Evolutionary conservation across 2,329 filamentous ascomycete species (phyloP).

Genomic region (Ophiostoma pallidulum): DNA sequence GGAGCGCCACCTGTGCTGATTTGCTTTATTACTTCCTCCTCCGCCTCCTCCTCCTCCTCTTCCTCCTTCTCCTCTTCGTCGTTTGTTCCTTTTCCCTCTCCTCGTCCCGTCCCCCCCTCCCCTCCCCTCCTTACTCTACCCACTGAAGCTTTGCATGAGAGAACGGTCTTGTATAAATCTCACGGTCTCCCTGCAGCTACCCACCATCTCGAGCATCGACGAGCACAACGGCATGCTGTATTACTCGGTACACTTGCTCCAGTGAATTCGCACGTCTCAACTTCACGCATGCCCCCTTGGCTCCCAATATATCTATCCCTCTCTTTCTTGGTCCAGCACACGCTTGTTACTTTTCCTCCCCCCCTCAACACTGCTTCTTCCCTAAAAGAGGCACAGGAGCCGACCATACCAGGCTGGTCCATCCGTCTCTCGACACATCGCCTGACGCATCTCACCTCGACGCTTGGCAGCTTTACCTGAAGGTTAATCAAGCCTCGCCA

Average conservation of each 20-base stretch:
- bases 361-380: background rate
- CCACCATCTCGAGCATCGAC: constrained; percentile 36
- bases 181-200: constrained; percentile 33
- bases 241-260: constrained; percentile 36
- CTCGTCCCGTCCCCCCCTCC: background rate
- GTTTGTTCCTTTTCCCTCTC: background rate
- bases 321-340: too few species aligned
- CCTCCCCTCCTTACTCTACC: constrained; percentile 6
- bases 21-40: background rate
- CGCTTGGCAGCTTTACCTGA: too few species aligned
- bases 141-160: background rate
- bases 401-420: too few species aligned
- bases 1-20: constrained; percentile 11
- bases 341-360: too few species aligned
- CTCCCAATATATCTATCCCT: background rate
- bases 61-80: background rate
- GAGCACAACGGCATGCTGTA: constrained; percentile 41
- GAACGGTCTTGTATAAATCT: constrained; percentile 12
- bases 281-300: background rate
- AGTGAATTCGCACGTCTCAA: constrained; percentile 28
- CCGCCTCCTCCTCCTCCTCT: background rate
- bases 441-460: too few species aligned
- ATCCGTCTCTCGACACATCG: too few species aligned
- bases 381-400: too few species aligned
- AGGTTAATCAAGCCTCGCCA: too few species aligned